phyloP scores from a whole-genome alignment of 2,329 filamentous ascomycete genomes.

The Colletotrichum musae region DNA sequence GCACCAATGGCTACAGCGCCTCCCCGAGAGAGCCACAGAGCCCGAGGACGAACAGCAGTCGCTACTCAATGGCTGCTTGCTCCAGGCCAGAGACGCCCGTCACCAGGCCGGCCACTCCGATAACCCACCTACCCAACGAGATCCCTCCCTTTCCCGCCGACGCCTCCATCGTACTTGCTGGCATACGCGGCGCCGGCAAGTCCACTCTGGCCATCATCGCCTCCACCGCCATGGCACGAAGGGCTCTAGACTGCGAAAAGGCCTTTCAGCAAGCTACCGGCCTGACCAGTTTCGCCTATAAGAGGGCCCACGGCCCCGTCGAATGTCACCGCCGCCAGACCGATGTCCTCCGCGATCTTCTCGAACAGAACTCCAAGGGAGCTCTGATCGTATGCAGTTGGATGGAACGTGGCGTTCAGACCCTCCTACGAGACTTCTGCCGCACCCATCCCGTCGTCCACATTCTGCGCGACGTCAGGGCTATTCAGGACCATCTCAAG shows the following conservation, averaged over 20 bases:
- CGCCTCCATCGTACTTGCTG: slow-evolving; percentile 80
- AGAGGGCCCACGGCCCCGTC: slow-evolving; percentile 71
- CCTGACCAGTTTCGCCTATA: slow-evolving; percentile 73
- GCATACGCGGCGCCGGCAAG: slow-evolving; percentile 82
- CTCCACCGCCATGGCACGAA: slow-evolving; percentile 77
- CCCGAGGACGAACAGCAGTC: slow-evolving; percentile 36
- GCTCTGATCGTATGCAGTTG: slow-evolving; percentile 82
- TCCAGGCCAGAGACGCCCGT: slow-evolving; percentile 32
- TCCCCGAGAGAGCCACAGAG: slow-evolving; percentile 34
- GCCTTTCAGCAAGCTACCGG: slow-evolving; percentile 77
- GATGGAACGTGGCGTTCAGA: slow-evolving; percentile 75
- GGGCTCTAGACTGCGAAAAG: slow-evolving; percentile 78
- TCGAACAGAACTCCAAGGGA: slow-evolving; percentile 71
- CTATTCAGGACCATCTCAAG: slow-evolving; percentile 75
- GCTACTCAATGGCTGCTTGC: slow-evolving; percentile 34
- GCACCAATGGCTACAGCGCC: slow-evolving; percentile 20
- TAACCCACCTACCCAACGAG: slow-evolving; percentile 32
- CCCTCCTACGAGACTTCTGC: slow-evolving; percentile 73
- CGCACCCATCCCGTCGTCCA: slow-evolving; percentile 79
- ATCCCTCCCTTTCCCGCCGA: slow-evolving; percentile 52
- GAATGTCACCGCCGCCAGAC: slow-evolving; percentile 76
- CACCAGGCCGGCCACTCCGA: slow-evolving; percentile 32
- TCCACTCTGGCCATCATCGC: slow-evolving; percentile 83
- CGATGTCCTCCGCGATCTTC: slow-evolving; percentile 71
- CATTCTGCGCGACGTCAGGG: slow-evolving; percentile 74